Evolutionary conservation across 495 filamentous ascomycete species (phyloP), one percentile per base, ranked within the genome.

Genomic region (Neurospora sp.): DNA sequence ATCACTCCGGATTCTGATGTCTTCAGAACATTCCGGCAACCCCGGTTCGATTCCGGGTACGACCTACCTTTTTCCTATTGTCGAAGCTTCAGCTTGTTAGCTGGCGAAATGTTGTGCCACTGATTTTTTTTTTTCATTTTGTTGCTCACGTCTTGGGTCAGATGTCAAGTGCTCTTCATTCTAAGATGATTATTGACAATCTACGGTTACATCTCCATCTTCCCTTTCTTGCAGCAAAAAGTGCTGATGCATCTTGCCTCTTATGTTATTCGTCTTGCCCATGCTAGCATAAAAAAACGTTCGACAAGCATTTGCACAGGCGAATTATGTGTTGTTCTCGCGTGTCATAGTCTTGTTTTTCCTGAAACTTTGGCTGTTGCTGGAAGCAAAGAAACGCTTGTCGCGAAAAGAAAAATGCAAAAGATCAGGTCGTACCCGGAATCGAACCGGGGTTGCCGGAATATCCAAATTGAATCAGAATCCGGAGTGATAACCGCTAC

Each of bases 41-140:
- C 77, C 77, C 76, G 76, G 76, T 79, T 79, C 76, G 77, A 79
- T 76, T 78, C 77, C 76, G 77, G 77, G 77, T 78, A 79, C 74
- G 77, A 78, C 77, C 77, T 79, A 12, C 5, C 27, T 61, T 61
- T 61, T 61, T 61, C 5, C 22, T 12, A 27, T 53, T 53, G 2
- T 53, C 35, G 10, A 12, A 14, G 4, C 47, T 22, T 59, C 47
- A 59, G n/a, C 20, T 22, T 27, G 47, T 59, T 27, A 27, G n/a
- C 45, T 53, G 20, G n/a, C 20, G 4, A 22, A 14, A 1, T 27
- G 12, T 7, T 61, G 9, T 22, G n/a, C 8, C 7, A 22, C 45
- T 27, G 27, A 4, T 16, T 61, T 53, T 22, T 31, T 22, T 31
- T 31, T 53, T 12, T 61, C 14, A 18, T 35, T 61, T 61, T 61